These are phyloP conservation scores for Globisporangium mamillatum DNA, from an alignment of 352 stramenopile genomes.

Conservation along the genomic window DNA sequence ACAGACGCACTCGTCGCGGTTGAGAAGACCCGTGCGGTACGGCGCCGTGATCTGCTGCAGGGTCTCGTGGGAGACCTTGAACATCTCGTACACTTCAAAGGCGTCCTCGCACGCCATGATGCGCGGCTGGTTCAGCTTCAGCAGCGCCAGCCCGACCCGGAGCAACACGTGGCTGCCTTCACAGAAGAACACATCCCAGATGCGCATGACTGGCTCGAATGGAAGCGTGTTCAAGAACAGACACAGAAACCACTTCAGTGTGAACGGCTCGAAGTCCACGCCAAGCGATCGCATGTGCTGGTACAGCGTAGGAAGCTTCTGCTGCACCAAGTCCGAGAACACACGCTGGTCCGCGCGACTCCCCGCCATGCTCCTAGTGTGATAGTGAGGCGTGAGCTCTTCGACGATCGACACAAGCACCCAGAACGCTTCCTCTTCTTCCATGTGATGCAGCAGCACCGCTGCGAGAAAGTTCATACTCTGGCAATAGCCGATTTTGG, in stretches of 20 bases:
- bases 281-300: constrained; percentile 67
- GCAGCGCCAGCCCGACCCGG: constrained; percentile 73
- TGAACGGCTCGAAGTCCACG: constrained; percentile 87
- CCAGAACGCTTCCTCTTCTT: constrained; percentile 87
- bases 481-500: constrained; percentile 86
- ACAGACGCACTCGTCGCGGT: constrained; percentile 81
- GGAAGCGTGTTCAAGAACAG: constrained; percentile 91
- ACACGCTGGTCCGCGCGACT: constrained; percentile 89
- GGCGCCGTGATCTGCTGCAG: constrained; percentile 57
- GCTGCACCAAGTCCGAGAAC: constrained; percentile 80
- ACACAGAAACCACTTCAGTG: constrained; percentile 92
- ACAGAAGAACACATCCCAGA: constrained; percentile 91
- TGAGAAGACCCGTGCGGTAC: constrained; percentile 51
- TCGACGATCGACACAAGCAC: constrained; percentile 85
- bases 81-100: constrained; percentile 83
- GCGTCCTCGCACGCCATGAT: constrained; percentile 75
- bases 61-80: constrained; percentile 68
- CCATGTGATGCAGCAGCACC: constrained; percentile 76
- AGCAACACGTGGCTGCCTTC: constrained; percentile 89
- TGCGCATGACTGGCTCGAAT: constrained; percentile 84
- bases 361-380: constrained; percentile 85
- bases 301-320: constrained; percentile 78
- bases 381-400: constrained; percentile 88
- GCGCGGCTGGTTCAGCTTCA: constrained; percentile 74
- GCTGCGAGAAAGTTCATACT: constrained; percentile 88